These are phyloP conservation scores for Astrocystis sublimbata DNA, from an alignment of 495 filamentous ascomycete genomes.

Conservation along the genomic window DNA sequence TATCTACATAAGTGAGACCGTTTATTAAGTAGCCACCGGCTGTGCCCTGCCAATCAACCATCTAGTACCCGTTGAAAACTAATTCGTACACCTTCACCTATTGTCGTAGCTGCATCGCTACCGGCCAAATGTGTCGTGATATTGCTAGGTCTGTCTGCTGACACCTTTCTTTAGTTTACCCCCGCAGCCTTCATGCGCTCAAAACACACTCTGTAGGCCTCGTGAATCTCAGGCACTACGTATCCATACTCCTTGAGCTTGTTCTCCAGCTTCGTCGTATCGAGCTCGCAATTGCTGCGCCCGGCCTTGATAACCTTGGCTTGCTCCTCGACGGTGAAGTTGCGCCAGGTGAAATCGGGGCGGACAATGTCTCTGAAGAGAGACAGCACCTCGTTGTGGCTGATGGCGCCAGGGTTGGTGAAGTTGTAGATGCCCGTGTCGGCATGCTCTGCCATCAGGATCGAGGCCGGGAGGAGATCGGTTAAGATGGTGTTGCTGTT, in stretches of 20 bases:
- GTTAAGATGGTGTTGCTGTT: constrained; percentile 68
- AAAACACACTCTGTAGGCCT: constrained; percentile 62
- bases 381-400: constrained; percentile 64
- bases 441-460: constrained; percentile 59
- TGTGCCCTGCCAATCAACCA: too few relatives aligned
- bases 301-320: constrained; percentile 66
- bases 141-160: neutral
- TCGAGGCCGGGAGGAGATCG: constrained; percentile 61
- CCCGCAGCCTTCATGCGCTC: constrained; percentile 63
- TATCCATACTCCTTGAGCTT: constrained; percentile 62
- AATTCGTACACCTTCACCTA: too few relatives aligned
- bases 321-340: constrained; percentile 66
- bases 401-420: constrained; percentile 68
- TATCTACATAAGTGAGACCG: too few relatives aligned
- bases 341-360: constrained; percentile 63
- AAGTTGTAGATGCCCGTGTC: constrained; percentile 68
- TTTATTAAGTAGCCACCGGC: too few relatives aligned
- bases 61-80: too few relatives aligned
- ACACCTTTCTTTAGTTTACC: constrained; percentile 42
- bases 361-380: constrained; percentile 64
- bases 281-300: constrained; percentile 64
- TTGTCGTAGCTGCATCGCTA: too few relatives aligned
- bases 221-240: constrained; percentile 61
- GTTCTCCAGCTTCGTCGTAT: constrained; percentile 59
- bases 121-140: neutral